Base-by-base conservation (phyloP, 1,284 basidiomycete species). In the Amylostereum areolatum region DNA sequence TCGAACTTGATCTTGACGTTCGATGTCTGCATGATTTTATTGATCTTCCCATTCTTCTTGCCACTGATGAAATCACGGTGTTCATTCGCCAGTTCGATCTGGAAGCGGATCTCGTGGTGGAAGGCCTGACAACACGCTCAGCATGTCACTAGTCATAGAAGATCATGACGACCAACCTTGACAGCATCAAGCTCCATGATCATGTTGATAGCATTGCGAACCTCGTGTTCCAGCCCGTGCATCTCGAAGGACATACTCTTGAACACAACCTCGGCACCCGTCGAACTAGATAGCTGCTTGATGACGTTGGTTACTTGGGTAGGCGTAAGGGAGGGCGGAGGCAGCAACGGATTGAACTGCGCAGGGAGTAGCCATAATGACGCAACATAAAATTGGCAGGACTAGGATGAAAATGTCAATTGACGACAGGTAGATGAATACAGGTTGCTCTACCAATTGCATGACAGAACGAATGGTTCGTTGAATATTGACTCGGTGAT, bases 1-100 rank as follows among this genome's bases (percentile, higher is more conserved):
- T 99, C 96, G 61, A 98, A 99, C 71, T 97, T 97, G 78, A 99
- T 97, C 69, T 97, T 96, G 60, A 96, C 94, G 61, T 90, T 91
- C 33, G 92, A 89, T 5, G 85, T 88, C 70, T 96, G 93, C 92
- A 96, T 97, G 64, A 97, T 95, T 72, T 97, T 97, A 75, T 97
- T 97, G 66, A 97, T 92, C 72, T 97, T 97, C 53, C 94, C 94
- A 59, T 97, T 97, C 77, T 97, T 97, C 76, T 97, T 97, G 43
- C 94, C 94, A 51, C 89, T 91, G 67, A 99, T 97, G 68, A 99
- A 99, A 60, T 99, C 97, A 57, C 95, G 87, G 62, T 98, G 95
- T 66, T 98, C 96, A 65, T 96, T 97, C 41, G 95, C 92, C 9
- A 99, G 81, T 71, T 99, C 97, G 54, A 98, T 93, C 70, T 98